Percentiles rank a stretch among this genome's conserved stretches.
These are phyloP conservation scores for Termitomyces sp. DNA, from an alignment of 768 basidiomycete genomes.

Conservation along the genomic window DNA sequence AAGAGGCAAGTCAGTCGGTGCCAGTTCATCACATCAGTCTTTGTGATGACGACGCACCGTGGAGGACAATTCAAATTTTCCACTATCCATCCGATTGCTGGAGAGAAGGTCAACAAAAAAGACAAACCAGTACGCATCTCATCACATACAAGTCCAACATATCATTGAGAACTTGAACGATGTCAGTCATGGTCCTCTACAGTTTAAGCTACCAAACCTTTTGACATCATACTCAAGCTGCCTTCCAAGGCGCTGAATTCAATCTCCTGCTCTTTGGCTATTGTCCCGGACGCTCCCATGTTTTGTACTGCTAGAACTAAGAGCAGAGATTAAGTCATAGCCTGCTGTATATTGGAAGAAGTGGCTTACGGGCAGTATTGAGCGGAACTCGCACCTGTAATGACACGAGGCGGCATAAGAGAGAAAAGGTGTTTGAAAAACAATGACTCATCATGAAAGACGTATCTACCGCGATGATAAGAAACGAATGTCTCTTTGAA, in stretches of 20 bases:
- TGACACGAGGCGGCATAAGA: constrained; percentile 11
- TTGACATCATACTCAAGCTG: constrained; percentile 84
- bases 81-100: constrained; percentile 85
- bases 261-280: constrained; percentile 73
- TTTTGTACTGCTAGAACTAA: constrained; percentile 85
- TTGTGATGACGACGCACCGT: constrained; percentile 29
- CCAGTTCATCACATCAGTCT: neutral
- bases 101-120: neutral
- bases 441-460: constrained; percentile 67
- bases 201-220: constrained; percentile 41
- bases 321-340: neutral
- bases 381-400: constrained; percentile 76
- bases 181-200: neutral
- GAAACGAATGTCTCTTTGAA: neutral
- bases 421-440: constrained; percentile 2
- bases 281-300: constrained; percentile 73
- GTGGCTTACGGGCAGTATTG: constrained; percentile 60
- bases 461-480: constrained; percentile 40
- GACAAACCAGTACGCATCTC: constrained; percentile 1
- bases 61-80: constrained; percentile 69
- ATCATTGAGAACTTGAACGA: constrained; percentile 59
- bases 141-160: constrained; percentile 69
- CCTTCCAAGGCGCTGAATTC: constrained; percentile 86
- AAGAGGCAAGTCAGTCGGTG: constrained; percentile 7
- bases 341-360: neutral